These are phyloP conservation scores for Geotrichum carabidarum DNA, from an alignment of 1,139 yeast genomes.

Conservation along the genomic window DNA sequence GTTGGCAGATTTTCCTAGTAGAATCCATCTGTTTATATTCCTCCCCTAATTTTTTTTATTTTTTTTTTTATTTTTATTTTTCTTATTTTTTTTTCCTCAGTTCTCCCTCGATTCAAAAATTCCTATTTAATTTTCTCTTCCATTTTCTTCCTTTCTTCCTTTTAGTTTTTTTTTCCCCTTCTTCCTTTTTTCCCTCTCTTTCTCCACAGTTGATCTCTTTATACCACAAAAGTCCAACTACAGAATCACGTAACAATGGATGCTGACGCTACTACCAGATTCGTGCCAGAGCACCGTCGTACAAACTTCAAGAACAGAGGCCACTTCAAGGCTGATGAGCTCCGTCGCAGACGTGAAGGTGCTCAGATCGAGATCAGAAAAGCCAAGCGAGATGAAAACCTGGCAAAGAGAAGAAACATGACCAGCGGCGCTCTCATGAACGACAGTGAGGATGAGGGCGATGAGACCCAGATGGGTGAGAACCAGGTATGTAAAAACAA, in stretches of 20 bases:
- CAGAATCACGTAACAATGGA: slow-evolving; percentile 46
- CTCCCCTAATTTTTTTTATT: neutral
- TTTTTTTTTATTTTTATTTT: slow-evolving; percentile 1
- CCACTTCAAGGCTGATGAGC: slow-evolving; percentile 90
- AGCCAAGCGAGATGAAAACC: slow-evolving; percentile 91
- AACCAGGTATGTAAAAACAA: slow-evolving; percentile 24
- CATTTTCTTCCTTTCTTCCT: neutral
- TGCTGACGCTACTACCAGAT: slow-evolving; percentile 73
- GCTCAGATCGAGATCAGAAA: slow-evolving; percentile 96
- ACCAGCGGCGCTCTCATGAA: slow-evolving; percentile 43
- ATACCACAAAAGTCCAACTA: neutral
- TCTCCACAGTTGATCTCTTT: neutral
- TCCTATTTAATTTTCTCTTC: neutral
- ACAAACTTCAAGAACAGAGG: slow-evolving; percentile 94
- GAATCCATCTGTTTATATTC: neutral
- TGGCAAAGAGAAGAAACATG: slow-evolving; percentile 87
- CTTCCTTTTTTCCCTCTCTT: neutral
- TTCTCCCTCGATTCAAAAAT: neutral
- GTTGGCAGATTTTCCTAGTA: neutral
- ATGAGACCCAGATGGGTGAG: slow-evolving; percentile 24
- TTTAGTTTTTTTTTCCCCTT: slow-evolving; percentile 1
- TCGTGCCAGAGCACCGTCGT: slow-evolving; percentile 96
- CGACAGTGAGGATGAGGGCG: slow-evolving; percentile 45
- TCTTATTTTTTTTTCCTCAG: neutral
- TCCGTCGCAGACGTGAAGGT: slow-evolving; percentile 95